These are phyloP conservation scores for Myriosclerotinia duriaeana DNA, from an alignment of 2,329 filamentous ascomycete species.

Conservation along the genomic window DNA sequence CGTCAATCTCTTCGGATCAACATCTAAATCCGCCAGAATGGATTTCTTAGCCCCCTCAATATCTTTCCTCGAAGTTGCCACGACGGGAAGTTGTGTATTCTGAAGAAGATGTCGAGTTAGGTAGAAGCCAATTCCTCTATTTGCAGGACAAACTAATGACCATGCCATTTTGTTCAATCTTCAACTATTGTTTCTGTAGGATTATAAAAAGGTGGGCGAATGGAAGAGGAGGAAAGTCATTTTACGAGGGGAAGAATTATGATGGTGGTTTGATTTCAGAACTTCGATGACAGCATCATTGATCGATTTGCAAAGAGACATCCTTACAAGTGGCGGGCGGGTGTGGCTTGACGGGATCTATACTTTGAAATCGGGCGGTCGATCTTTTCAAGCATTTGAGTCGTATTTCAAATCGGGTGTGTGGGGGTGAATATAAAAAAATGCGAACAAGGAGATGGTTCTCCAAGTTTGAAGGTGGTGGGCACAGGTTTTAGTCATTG, in stretches of 20 bases:
- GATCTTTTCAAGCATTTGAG: neutral
- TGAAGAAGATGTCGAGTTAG: conserved; percentile 57
- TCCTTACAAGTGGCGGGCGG: conserved; percentile 18
- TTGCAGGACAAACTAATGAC: conserved; percentile 56
- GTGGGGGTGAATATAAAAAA: neutral
- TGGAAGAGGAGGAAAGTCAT: neutral
- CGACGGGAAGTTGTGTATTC: conserved; percentile 56
- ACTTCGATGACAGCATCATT: conserved; percentile 22
- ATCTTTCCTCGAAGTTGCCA: conserved; percentile 60
- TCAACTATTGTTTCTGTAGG: neutral
- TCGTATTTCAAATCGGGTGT: conserved; percentile 11
- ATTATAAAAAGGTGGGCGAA: neutral
- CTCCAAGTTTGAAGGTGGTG: neutral
- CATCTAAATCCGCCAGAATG: conserved; percentile 51
- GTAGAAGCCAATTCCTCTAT: conserved; percentile 62
- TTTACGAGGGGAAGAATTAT: neutral
- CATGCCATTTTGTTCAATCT: conserved; percentile 34
- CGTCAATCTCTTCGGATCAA: conserved; percentile 47
- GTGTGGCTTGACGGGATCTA: conserved; percentile 20
- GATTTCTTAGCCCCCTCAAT: conserved; percentile 49
- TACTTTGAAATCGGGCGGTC: conserved; percentile 6
- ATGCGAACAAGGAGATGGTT: neutral
- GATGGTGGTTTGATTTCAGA: neutral
- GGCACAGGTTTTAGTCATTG: neutral
- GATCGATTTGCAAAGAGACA: neutral